A percentile compares a stretch with the other conserved stretches of the same genome.
Conservation (phyloP, 441 rosid species). For the Theobroma grandiflorum region DNA sequence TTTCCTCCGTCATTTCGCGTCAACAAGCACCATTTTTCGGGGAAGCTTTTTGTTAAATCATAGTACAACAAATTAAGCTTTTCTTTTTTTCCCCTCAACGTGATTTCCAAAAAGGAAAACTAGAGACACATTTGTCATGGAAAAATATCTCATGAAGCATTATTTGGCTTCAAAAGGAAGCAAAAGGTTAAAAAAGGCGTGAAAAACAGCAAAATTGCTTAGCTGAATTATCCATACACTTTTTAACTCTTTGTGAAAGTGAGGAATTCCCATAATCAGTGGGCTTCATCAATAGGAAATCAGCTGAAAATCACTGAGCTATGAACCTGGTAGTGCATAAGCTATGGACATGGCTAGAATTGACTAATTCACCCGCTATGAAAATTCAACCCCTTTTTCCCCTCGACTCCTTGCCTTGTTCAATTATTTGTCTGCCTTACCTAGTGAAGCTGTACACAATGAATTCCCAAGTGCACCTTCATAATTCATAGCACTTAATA, state of each 20-base stretch:
- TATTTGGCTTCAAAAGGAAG: background rate
- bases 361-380: background rate
- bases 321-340: background rate
- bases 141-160: background rate
- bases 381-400: background rate
- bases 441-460: background rate
- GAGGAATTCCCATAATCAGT: constrained; percentile 1
- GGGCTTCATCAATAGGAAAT: background rate
- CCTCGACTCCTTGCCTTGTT: background rate
- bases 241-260: background rate
- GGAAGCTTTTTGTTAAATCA: constrained; percentile 30
- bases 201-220: background rate
- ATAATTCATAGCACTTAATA: background rate
- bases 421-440: background rate
- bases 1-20: constrained; percentile 28
- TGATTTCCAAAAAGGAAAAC: constrained; percentile 28
- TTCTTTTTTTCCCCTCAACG: constrained; percentile 4
- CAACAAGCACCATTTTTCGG: constrained; percentile 11
- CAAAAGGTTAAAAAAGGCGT: background rate
- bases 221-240: background rate
- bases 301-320: background rate
- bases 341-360: background rate
- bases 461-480: background rate
- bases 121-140: background rate
- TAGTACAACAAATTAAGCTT: constrained; percentile 8